Percentiles rank a stretch among this genome's conserved stretches.
phyloP scores from a whole-genome alignment of 208 protist genomes.

The Leishmania amazonensis region DNA sequence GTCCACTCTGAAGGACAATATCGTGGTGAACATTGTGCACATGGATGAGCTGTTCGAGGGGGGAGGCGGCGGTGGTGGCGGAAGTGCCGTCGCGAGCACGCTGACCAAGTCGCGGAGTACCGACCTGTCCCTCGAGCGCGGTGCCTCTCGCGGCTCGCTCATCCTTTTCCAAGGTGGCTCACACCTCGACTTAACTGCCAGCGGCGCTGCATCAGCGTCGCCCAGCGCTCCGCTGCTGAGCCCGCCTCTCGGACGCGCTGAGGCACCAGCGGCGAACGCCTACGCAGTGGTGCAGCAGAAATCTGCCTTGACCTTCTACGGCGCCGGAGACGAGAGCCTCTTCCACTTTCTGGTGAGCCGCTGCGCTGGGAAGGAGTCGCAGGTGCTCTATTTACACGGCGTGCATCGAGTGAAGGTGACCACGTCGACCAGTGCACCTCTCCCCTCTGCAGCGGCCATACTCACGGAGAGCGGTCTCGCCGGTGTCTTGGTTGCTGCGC shows the following conservation, averaged over 20 bases:
- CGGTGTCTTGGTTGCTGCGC: conserved; percentile 8
- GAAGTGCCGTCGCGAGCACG: conserved; percentile 3
- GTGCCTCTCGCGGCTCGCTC: conserved; percentile 5
- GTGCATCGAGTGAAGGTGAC: conserved; percentile 23
- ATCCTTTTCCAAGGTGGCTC: background rate
- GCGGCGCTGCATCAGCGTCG: background rate
- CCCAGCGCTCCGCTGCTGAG: background rate
- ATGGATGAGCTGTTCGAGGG: conserved; percentile 30
- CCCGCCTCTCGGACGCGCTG: background rate
- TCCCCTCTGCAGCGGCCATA: background rate
- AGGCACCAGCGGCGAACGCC: conserved; percentile 1
- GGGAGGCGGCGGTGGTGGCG: background rate
- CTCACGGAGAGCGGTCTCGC: background rate
- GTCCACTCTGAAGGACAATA: conserved; percentile 22
- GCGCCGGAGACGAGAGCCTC: conserved; percentile 30
- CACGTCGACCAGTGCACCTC: background rate
- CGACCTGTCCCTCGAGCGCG: conserved; percentile 7
- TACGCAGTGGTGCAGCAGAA: conserved; percentile 37
- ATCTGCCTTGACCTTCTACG: conserved; percentile 20
- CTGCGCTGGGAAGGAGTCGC: conserved; percentile 14
- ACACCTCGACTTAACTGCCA: conserved; percentile 12
- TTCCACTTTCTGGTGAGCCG: conserved; percentile 30
- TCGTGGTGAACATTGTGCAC: conserved; percentile 31
- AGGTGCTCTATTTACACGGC: conserved; percentile 37
- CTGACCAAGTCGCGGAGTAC: conserved; percentile 18